A percentile compares a stretch with the other conserved stretches of the same genome.
phyloP scores from a whole-genome alignment of 345 rosid genomes.

The Garcia nutans region DNA sequence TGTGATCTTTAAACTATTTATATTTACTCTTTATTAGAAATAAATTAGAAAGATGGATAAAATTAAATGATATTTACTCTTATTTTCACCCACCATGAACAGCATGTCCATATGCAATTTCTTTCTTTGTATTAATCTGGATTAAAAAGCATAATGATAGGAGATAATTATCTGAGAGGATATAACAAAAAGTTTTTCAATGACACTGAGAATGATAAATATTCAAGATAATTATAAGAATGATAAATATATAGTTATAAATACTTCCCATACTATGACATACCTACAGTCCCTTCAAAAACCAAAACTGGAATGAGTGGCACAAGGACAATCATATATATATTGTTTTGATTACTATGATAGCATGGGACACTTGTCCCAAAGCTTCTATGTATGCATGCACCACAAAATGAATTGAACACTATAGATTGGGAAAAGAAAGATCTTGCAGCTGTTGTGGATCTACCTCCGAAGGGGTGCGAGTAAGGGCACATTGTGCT shows the following conservation, averaged over 20 bases:
- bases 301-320: conserved; percentile 4
- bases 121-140: no score
- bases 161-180: no score
- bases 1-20: no score
- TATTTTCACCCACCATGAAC: no score
- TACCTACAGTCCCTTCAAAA: not conserved
- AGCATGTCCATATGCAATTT: no score
- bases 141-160: no score
- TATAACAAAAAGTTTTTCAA: not conserved
- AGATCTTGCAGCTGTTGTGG: conserved; percentile 76
- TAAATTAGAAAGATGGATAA: no score
- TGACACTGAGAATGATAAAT: no score
- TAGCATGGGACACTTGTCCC: not conserved
- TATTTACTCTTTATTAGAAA: no score
- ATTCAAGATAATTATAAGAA: not conserved
- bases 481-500: conserved; percentile 91
- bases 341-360: not conserved
- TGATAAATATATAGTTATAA: not conserved
- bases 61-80: no score
- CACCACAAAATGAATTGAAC: not conserved
- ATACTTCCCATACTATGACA: not conserved
- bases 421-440: conserved; percentile 41
- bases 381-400: not conserved
- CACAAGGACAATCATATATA: not conserved
- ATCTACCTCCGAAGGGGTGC: conserved; percentile 92